Base-by-base conservation (phyloP, 2,329 filamentous ascomycete genomes). In the Fusarium fujikuroi region DNA sequence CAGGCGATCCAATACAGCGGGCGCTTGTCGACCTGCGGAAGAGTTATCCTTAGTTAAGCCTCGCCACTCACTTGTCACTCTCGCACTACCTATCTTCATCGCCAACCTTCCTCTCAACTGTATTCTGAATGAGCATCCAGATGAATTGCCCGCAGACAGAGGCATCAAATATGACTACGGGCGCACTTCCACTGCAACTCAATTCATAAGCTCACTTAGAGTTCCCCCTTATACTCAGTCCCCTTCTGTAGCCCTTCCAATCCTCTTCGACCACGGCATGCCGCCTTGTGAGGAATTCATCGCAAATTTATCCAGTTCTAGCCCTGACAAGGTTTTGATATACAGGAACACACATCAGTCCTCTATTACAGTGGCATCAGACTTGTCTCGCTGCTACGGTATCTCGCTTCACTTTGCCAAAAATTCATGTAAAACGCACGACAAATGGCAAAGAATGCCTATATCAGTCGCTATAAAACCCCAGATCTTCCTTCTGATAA, bases 401-500 rank as follows among this genome's bases (percentile, higher is more conserved):
- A 57, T 70, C 37, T 44, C 32, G 52, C 43, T 54, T 56, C 43
- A 53, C 49, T 60, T 36, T 23, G 23, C 46, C 49, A 53, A 62
- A 68, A 49, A 28, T 43, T 69, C 57, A 60, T 60, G 73, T 76
- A 74, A 75, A 70, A 57, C 44, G 39, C 47, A 75, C 66, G 73
- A 75, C 73, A 75, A 70, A 76, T 70, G 30, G 53, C 60, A 60
- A 61, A 62, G 34, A 34, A 15, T 28, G 30, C 34, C 57, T 46
- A n/a, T 42, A 40, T 50, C 46, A 56, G 18, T 49, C n/a, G 25
- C 46, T 54, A 28, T 43, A 23, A 54, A 49, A 23, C 66, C 58
- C 66, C 66, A 49, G 61, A 63, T 67, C 50, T 54, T 57, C n/a
- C 15, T 52, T 59, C 61, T 75, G 75, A 76, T 76, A 76, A 76